Evolutionary conservation across 805 yeast genomes (phyloP).

Genomic region (Kodamaea laetipori): DNA sequence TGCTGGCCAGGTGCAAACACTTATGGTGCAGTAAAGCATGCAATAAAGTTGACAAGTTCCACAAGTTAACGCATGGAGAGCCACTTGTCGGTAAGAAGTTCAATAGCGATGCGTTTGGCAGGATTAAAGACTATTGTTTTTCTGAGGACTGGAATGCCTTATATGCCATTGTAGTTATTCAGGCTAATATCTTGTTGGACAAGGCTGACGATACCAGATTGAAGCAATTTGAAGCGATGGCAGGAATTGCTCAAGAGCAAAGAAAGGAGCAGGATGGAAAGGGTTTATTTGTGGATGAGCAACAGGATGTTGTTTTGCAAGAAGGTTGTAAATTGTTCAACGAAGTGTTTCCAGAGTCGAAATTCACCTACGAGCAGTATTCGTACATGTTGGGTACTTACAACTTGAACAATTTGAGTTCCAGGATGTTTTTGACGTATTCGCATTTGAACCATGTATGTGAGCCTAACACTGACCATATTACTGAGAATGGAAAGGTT

Average conservation of each 20-base stretch:
- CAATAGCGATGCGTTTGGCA: slow-evolving; percentile 50
- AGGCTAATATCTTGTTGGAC: slow-evolving; percentile 48
- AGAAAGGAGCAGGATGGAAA: slow-evolving; percentile 62
- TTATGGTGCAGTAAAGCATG: slow-evolving; percentile 73
- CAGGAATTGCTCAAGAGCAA: slow-evolving; percentile 65
- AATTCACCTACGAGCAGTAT: slow-evolving; percentile 52
- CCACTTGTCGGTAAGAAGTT: slow-evolving; percentile 26
- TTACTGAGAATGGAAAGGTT: slow-evolving; percentile 59
- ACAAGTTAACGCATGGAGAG: slow-evolving; percentile 43
- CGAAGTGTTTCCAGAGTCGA: slow-evolving; percentile 46
- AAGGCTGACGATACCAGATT: slow-evolving; percentile 38
- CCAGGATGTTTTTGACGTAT: slow-evolving; percentile 59
- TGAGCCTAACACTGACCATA: slow-evolving; percentile 65
- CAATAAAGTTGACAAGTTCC: slow-evolving; percentile 49
- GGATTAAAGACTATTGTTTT: slow-evolving; percentile 60
- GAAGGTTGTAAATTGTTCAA: slow-evolving; percentile 55
- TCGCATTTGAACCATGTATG: slow-evolving; percentile 80
- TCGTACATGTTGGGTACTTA: slow-evolving; percentile 67
- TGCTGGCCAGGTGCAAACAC: slow-evolving; percentile 46
- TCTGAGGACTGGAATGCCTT: slow-evolving; percentile 70
- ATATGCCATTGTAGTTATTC: slow-evolving; percentile 60
- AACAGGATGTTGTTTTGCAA: slow-evolving; percentile 59
- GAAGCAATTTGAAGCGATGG: slow-evolving; percentile 62
- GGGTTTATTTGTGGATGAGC: slow-evolving; percentile 56
- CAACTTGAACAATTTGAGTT: slow-evolving; percentile 71